Conservation (phyloP, 1,284 basidiomycete species). For the Melanopsichium pennsylvanicum region DNA sequence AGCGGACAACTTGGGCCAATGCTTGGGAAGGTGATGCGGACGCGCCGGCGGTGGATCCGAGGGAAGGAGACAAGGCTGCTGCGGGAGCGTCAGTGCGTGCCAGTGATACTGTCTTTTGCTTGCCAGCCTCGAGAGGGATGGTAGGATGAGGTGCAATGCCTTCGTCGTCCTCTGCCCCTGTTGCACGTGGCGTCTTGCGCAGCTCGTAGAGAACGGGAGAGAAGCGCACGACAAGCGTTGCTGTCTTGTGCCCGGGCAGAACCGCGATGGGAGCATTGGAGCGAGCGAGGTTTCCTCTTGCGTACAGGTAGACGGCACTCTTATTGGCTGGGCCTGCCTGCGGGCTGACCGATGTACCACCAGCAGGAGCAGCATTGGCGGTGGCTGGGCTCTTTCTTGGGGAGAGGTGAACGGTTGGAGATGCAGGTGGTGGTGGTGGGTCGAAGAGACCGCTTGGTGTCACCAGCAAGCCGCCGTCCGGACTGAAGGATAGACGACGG, state of each 20-base stretch:
- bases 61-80: conserved; percentile 18
- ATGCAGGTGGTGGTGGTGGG: conserved; percentile 57
- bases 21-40: conserved; percentile 21
- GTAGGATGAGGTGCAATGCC: conserved; percentile 53
- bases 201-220: conserved; percentile 92
- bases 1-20: conserved; percentile 6
- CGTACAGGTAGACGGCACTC: conserved; percentile 90
- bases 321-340: conserved; percentile 64
- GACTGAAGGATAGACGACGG: conserved; percentile 88
- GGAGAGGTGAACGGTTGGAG: conserved; percentile 35
- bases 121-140: conserved; percentile 77
- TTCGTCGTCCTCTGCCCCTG: conserved; percentile 13
- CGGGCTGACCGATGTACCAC: conserved; percentile 5
- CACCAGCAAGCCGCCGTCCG: conserved; percentile 88
- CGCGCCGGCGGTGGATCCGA: background rate
- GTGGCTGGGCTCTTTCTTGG: conserved; percentile 36
- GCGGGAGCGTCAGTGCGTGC: conserved; percentile 5
- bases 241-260: conserved; percentile 93
- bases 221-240: conserved; percentile 90
- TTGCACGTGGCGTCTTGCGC: conserved; percentile 66
- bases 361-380: conserved; percentile 1
- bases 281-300: conserved; percentile 79
- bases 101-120: conserved; percentile 70
- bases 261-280: conserved; percentile 85
- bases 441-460: conserved; percentile 92